phyloP scores from a whole-genome alignment of 331 rosid genomes.

The Malus hybrid region DNA sequence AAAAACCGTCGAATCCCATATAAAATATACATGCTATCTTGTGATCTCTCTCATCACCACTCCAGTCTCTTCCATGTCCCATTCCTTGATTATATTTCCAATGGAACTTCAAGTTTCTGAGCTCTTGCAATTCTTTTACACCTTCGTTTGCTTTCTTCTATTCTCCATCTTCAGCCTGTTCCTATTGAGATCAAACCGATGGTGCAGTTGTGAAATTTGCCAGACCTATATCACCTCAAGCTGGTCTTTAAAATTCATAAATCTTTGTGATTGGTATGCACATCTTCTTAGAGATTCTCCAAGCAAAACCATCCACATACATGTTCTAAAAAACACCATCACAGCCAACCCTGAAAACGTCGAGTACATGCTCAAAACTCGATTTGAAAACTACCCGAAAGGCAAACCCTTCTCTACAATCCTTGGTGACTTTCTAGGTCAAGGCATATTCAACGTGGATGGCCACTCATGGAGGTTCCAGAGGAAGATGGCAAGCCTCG shows the following conservation, averaged over 20 bases:
- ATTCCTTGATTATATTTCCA: background rate
- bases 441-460: slow-evolving; percentile 81
- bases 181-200: slow-evolving; percentile 7
- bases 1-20: background rate
- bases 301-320: slow-evolving; percentile 61
- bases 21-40: background rate
- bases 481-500: slow-evolving; percentile 50
- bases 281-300: slow-evolving; percentile 51
- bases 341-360: slow-evolving; percentile 74
- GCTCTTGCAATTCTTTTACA: slow-evolving; percentile 13
- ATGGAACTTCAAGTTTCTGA: slow-evolving; percentile 29
- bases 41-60: background rate
- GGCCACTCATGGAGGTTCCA: slow-evolving; percentile 68
- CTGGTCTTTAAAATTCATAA: slow-evolving; percentile 48
- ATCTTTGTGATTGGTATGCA: slow-evolving; percentile 74
- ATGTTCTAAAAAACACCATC: slow-evolving; percentile 52
- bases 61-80: background rate
- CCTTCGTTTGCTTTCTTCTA: slow-evolving; percentile 5
- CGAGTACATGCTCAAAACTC: slow-evolving; percentile 61
- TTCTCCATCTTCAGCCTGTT: background rate
- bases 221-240: slow-evolving; percentile 40
- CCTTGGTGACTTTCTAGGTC: slow-evolving; percentile 66
- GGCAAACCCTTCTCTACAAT: slow-evolving; percentile 60
- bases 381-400: slow-evolving; percentile 65
- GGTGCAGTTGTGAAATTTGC: slow-evolving; percentile 58